Evolutionary conservation across 257 asterid species (phyloP).

Genomic region (Solanum phureja): DNA sequence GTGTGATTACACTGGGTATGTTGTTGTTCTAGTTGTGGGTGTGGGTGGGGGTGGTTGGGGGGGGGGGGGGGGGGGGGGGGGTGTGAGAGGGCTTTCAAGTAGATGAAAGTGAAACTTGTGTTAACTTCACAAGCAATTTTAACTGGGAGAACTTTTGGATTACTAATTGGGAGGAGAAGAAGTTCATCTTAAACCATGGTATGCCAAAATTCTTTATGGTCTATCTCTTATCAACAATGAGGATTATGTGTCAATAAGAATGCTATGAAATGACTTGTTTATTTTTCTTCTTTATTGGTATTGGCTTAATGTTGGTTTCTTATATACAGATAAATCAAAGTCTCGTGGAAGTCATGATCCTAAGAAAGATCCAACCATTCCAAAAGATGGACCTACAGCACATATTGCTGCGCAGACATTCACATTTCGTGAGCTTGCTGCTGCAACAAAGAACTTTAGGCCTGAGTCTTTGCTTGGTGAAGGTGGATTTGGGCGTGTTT

Average conservation of each 20-base stretch:
- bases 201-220: background rate
- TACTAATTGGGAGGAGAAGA: background rate
- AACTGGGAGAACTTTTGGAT: background rate
- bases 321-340: conserved; percentile 49
- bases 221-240: background rate
- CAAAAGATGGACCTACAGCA: conserved; percentile 62
- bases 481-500: conserved; percentile 97
- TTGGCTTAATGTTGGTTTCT: background rate
- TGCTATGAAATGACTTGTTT: background rate
- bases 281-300: background rate
- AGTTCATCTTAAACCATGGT: background rate
- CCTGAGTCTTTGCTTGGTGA: conserved; percentile 75
- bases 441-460: conserved; percentile 77
- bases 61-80: background rate
- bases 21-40: background rate
- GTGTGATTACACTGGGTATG: background rate
- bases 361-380: conserved; percentile 50
- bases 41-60: background rate
- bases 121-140: background rate
- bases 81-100: background rate
- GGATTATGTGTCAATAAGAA: background rate
- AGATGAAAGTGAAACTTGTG: background rate
- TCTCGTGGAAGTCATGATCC: conserved; percentile 48
- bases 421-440: conserved; percentile 82
- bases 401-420: conserved; percentile 87